Percentiles rank a stretch among this genome's conserved stretches.
Evolutionary conservation across 805 yeast species (phyloP).

Genomic region (Babjeviella inositovora): DNA sequence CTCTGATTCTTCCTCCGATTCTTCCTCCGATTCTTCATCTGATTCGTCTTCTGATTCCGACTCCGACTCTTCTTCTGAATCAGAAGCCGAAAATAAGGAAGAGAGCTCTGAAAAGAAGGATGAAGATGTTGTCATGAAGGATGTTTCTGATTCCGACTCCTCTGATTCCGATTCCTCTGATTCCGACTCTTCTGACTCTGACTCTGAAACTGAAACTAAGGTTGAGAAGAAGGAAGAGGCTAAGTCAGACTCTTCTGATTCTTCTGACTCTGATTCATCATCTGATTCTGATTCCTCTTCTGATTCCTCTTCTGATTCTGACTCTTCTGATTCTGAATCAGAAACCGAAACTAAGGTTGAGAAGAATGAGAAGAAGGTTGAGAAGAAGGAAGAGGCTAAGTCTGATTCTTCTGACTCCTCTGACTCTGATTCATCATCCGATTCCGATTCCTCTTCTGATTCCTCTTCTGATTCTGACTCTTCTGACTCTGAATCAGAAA

Average conservation of each 20-base stretch:
- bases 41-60: too few species aligned
- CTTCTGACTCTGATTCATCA: constrained; percentile 7
- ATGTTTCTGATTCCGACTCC: constrained; percentile 6
- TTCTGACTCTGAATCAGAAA: constrained; percentile 8
- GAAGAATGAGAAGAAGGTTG: constrained; percentile 7
- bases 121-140: constrained; percentile 3
- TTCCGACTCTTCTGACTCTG: constrained; percentile 6
- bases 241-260: constrained; percentile 4
- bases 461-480: constrained; percentile 6
- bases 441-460: constrained; percentile 4
- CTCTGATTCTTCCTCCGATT: constrained; percentile 7
- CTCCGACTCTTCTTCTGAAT: too few species aligned
- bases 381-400: constrained; percentile 6
- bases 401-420: constrained; percentile 3
- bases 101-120: constrained; percentile 7
- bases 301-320: constrained; percentile 7
- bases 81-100: too few species aligned
- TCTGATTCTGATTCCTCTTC: constrained; percentile 7
- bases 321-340: constrained; percentile 7
- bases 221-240: constrained; percentile 6
- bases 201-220: constrained; percentile 8
- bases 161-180: constrained; percentile 5
- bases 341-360: too few species aligned
- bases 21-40: constrained; percentile 7
- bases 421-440: constrained; percentile 8